A percentile compares a stretch with the other conserved stretches of the same genome.
Evolutionary conservation across 1,139 yeast genomes (phyloP).

Genomic region (Kluyveromyces sp.): DNA sequence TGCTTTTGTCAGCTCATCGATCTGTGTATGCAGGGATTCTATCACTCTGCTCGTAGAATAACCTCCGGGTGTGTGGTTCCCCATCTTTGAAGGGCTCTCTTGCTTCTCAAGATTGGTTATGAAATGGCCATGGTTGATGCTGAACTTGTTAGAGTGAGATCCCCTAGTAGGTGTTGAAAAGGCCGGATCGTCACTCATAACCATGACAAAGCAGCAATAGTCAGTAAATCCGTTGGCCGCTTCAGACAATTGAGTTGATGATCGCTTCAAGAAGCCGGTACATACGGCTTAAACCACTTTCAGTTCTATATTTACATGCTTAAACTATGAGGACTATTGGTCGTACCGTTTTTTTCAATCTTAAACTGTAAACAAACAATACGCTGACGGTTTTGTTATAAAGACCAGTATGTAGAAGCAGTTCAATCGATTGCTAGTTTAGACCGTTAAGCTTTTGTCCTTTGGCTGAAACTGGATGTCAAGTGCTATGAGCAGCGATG

Average conservation of each 20-base stretch:
- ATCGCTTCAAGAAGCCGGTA: not conserved
- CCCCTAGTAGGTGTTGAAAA: constrained; percentile 3
- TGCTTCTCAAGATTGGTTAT: constrained; percentile 18
- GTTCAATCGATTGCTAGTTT: too few relatives aligned
- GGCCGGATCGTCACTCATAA: constrained; percentile 2
- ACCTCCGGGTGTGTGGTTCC: constrained; percentile 8
- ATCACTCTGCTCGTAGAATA: constrained; percentile 44
- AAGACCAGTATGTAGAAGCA: not conserved
- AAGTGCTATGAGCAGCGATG: not conserved
- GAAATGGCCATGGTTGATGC: constrained; percentile 20
- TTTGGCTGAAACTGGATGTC: too few relatives aligned
- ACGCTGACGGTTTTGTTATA: not conserved
- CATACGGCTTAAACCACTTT: too few relatives aligned
- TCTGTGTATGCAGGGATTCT: constrained; percentile 49
- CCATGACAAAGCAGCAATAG: not conserved
- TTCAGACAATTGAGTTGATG: not conserved
- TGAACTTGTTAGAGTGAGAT: constrained; percentile 16
- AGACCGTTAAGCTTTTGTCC: too few relatives aligned
- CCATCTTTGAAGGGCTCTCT: constrained; percentile 9
- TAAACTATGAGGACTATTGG: too few relatives aligned
- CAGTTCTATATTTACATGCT: too few relatives aligned
- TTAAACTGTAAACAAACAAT: not conserved
- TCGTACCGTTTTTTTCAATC: not conserved
- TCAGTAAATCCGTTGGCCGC: not conserved
- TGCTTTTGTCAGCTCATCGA: constrained; percentile 49